phyloP scores from a whole-genome alignment of 345 rosid genomes.

The Citropsis articulata region DNA sequence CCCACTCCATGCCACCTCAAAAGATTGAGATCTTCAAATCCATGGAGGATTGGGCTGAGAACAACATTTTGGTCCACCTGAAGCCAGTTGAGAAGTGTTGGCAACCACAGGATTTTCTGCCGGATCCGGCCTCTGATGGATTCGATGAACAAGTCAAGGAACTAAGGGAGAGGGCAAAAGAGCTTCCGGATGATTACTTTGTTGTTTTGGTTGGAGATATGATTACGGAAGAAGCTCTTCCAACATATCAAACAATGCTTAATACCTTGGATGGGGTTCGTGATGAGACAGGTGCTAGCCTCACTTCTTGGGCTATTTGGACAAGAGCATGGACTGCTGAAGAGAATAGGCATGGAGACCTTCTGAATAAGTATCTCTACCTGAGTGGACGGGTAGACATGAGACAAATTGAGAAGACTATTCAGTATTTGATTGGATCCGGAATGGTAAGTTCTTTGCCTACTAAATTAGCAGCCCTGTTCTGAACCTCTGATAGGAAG shows the following conservation, averaged over 20 bases:
- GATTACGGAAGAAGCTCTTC: conserved; percentile 63
- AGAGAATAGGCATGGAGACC: conserved; percentile 78
- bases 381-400: conserved; percentile 66
- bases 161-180: conserved; percentile 73
- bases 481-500: not conserved
- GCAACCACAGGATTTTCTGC: conserved; percentile 94
- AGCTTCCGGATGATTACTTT: conserved; percentile 84
- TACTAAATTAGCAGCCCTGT: not conserved
- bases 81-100: conserved; percentile 91
- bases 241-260: conserved; percentile 53
- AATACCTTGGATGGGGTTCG: conserved; percentile 49
- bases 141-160: conserved; percentile 82
- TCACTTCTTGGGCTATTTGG: conserved; percentile 69
- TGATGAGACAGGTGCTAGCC: conserved; percentile 70
- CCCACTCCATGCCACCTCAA: conserved; percentile 88
- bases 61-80: conserved; percentile 61
- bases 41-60: conserved; percentile 81
- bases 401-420: conserved; percentile 70
- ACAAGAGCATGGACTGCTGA: conserved; percentile 77
- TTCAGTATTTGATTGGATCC: conserved; percentile 65
- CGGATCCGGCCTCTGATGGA: conserved; percentile 77
- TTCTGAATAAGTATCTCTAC: conserved; percentile 70
- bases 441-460: conserved; percentile 62
- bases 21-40: conserved; percentile 91
- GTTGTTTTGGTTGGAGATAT: conserved; percentile 56